phyloP scores from a whole-genome alignment of 1,139 yeast genomes.

The Kodamaea sp. region DNA sequence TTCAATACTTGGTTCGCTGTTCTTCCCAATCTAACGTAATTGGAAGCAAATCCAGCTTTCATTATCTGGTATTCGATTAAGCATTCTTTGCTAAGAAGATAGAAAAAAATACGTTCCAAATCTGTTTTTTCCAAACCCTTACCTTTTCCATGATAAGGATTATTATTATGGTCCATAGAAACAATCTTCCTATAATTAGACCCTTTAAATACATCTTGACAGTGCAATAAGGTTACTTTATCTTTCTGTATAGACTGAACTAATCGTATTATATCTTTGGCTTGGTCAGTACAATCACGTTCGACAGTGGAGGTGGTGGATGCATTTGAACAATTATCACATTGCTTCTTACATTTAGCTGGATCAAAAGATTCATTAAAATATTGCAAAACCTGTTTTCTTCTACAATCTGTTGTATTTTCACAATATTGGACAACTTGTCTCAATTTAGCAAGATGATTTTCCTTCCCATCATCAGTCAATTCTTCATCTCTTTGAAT shows the following conservation, averaged over 20 bases:
- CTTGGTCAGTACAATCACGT: conserved; percentile 66
- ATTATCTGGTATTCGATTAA: conserved; percentile 69
- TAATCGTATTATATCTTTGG: conserved; percentile 56
- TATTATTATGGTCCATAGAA: conserved; percentile 57
- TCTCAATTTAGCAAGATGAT: conserved; percentile 70
- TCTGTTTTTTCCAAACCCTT: conserved; percentile 58
- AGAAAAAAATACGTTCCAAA: conserved; percentile 78
- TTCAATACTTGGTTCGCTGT: conserved; percentile 45
- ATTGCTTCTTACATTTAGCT: conserved; percentile 59
- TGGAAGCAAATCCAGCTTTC: conserved; percentile 79
- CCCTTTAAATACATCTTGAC: conserved; percentile 84
- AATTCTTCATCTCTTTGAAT: conserved; percentile 74
- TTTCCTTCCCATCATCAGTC: conserved; percentile 63
- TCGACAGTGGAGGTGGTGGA: conserved; percentile 43
- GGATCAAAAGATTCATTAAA: conserved; percentile 81
- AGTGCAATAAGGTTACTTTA: conserved; percentile 71
- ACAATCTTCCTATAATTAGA: conserved; percentile 59
- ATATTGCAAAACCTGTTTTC: conserved; percentile 83
- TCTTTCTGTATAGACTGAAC: conserved; percentile 54
- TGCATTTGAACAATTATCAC: conserved; percentile 75
- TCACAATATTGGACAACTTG: conserved; percentile 93
- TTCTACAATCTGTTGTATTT: conserved; percentile 83
- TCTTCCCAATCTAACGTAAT: conserved; percentile 63
- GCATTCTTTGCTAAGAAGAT: conserved; percentile 64
- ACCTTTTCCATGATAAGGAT: conserved; percentile 69